These are phyloP conservation scores for Globisporangium viniferum DNA, from an alignment of 352 stramenopile species.

Conservation along the genomic window DNA sequence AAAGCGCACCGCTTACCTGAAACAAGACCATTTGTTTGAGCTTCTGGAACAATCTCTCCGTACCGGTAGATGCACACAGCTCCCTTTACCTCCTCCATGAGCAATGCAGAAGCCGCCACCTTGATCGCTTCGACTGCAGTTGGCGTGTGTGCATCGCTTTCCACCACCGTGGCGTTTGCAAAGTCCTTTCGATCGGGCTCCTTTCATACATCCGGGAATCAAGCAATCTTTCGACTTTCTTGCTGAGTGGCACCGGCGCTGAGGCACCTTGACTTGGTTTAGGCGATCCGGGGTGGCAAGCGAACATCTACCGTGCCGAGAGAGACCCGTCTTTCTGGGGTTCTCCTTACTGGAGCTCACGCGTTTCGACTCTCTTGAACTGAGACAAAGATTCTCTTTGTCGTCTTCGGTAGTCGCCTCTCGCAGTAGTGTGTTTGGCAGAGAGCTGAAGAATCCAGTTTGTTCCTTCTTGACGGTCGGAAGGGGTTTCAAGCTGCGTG, in stretches of 20 bases:
- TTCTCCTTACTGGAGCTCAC: not conserved
- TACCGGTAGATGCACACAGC: not conserved
- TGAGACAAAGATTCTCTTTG: not conserved
- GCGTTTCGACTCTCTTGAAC: not conserved
- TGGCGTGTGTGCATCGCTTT: slow-evolving; percentile 60
- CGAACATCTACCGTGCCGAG: slow-evolving; percentile 33
- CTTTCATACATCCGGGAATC: slow-evolving; percentile 67
- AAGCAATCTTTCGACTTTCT: slow-evolving; percentile 73
- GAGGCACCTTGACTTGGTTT: not conserved
- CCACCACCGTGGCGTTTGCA: slow-evolving; percentile 86
- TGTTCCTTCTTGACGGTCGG: not conserved
- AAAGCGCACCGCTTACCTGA: slow-evolving; percentile 65
- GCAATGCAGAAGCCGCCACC: slow-evolving; percentile 81
- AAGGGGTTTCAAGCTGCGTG: not conserved
- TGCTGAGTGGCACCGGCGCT: slow-evolving; percentile 29
- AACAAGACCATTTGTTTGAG: not conserved
- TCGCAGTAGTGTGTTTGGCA: not conserved
- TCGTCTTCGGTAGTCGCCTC: not conserved
- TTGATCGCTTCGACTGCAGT: slow-evolving; percentile 75
- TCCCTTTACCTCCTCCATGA: slow-evolving; percentile 58
- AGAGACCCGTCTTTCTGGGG: not conserved
- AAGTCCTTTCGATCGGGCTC: slow-evolving; percentile 69
- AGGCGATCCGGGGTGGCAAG: slow-evolving; percentile 26
- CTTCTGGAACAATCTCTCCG: not conserved
- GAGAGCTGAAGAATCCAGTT: not conserved